Conservation (phyloP, 192 early-diverging fungal species). For the Gamsiella multidivaricata region DNA sequence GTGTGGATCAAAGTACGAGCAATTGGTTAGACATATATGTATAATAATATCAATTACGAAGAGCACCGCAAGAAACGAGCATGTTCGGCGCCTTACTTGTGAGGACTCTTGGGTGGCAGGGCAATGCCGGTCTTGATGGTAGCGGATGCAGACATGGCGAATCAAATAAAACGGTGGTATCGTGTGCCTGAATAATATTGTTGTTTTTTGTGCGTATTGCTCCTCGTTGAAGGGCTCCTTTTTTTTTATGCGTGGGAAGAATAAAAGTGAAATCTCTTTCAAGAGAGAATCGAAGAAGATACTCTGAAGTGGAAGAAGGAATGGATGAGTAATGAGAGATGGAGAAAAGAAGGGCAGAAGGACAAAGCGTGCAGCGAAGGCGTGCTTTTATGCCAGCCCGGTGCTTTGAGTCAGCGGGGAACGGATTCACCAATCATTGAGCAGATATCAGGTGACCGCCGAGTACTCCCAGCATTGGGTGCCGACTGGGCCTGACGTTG, state of each 20-base stretch:
- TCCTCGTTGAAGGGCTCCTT: not conserved
- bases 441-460: not conserved
- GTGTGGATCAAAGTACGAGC: not conserved
- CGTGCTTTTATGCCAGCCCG: constrained; percentile 8
- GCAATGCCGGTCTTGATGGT: constrained; percentile 56
- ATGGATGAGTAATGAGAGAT: constrained; percentile 2
- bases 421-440: constrained; percentile 9
- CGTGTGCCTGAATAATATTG: not conserved
- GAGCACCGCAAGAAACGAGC: not conserved
- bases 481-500: too few species aligned
- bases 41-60: not conserved
- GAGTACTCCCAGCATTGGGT: too few species aligned
- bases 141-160: constrained; percentile 44
- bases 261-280: not conserved
- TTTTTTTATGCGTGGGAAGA: constrained; percentile 8
- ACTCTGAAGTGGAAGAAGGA: not conserved
- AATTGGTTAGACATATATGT: not conserved
- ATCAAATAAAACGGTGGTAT: not conserved
- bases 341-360: not conserved
- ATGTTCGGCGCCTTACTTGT: constrained; percentile 38
- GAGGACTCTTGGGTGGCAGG: constrained; percentile 49
- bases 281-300: too few species aligned
- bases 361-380: not conserved
- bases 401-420: too few species aligned
- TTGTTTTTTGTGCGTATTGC: too few species aligned